Conservation (phyloP, 805 yeast species). For the Wickerhamomyces subpelliculosus region DNA sequence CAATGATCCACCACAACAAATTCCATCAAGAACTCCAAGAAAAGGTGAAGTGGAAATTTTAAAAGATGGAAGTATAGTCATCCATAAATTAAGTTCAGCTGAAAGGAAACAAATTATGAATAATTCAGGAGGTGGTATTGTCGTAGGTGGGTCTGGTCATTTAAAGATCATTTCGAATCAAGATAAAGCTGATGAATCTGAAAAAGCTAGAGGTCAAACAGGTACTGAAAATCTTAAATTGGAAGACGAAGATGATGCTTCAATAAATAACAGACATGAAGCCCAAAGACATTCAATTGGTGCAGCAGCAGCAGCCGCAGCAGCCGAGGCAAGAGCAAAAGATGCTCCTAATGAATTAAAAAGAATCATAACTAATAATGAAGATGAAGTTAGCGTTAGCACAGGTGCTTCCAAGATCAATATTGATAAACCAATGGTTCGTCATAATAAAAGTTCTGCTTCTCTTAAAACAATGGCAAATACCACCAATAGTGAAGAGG, state of each 20-base stretch:
- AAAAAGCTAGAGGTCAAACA: constrained; percentile 11
- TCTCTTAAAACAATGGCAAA: constrained; percentile 18
- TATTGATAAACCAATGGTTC: constrained; percentile 38
- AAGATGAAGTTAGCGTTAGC: constrained; percentile 31
- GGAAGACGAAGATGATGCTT: constrained; percentile 1
- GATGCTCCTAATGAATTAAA: constrained; percentile 25
- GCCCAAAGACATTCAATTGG: constrained; percentile 23
- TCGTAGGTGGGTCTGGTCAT: constrained; percentile 75
- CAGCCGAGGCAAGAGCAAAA: constrained; percentile 30
- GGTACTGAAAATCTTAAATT: constrained; percentile 2
- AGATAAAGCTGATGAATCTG: constrained; percentile 15
- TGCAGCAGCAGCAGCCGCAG: constrained; percentile 30
- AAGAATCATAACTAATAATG: constrained; percentile 25
- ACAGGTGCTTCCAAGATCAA: constrained; percentile 27
- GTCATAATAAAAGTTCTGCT: constrained; percentile 25
- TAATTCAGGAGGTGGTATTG: constrained; percentile 56
- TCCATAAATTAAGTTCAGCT: constrained; percentile 48
- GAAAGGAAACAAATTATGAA: constrained; percentile 39
- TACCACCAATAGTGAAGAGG: background rate
- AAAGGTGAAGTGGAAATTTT: constrained; percentile 71
- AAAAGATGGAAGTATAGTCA: constrained; percentile 45
- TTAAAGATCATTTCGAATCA: constrained; percentile 33
- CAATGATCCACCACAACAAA: constrained; percentile 89
- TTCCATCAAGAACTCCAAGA: constrained; percentile 80
- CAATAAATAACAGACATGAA: background rate